These are phyloP conservation scores for Wallemia ichthyophaga DNA, from an alignment of 1,284 basidiomycete genomes.

Conservation along the genomic window DNA sequence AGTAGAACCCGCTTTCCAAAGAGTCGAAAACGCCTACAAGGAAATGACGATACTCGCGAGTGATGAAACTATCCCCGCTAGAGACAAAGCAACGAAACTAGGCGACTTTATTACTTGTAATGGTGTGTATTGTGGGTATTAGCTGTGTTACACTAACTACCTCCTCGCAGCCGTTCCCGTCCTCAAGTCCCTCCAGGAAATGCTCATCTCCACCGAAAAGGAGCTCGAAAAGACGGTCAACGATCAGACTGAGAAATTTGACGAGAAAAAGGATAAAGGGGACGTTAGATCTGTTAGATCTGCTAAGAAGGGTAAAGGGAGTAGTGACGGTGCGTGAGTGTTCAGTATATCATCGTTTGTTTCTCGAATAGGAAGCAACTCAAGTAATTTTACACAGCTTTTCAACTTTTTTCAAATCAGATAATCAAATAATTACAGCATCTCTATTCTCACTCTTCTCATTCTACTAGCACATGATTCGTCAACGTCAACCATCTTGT, in stretches of 20 bases:
- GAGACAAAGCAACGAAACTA: not conserved
- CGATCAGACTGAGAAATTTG: not conserved
- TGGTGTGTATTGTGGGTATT: not conserved
- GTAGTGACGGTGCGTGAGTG: not conserved
- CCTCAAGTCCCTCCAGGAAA: not conserved
- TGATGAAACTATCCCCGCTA: not conserved
- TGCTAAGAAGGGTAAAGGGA: not conserved
- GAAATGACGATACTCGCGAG: not conserved
- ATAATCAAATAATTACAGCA: too few relatives aligned
- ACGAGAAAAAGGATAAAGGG: not conserved
- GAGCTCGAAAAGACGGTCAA: not conserved
- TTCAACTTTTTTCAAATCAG: too few relatives aligned
- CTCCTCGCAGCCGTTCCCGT: not conserved
- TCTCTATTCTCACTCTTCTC: too few relatives aligned
- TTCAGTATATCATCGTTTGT: too few relatives aligned
- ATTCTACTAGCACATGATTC: too few relatives aligned
- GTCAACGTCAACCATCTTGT: too few relatives aligned
- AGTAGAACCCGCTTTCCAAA: not conserved
- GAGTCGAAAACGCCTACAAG: not conserved
- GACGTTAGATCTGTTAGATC: not conserved
- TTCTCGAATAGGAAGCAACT: too few relatives aligned
- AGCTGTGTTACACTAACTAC: not conserved
- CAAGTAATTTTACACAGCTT: too few relatives aligned
- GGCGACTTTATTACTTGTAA: not conserved
- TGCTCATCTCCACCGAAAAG: not conserved